Conservation (phyloP, 2,329 filamentous ascomycete genomes). For the Rachicladosporium sp. region DNA sequence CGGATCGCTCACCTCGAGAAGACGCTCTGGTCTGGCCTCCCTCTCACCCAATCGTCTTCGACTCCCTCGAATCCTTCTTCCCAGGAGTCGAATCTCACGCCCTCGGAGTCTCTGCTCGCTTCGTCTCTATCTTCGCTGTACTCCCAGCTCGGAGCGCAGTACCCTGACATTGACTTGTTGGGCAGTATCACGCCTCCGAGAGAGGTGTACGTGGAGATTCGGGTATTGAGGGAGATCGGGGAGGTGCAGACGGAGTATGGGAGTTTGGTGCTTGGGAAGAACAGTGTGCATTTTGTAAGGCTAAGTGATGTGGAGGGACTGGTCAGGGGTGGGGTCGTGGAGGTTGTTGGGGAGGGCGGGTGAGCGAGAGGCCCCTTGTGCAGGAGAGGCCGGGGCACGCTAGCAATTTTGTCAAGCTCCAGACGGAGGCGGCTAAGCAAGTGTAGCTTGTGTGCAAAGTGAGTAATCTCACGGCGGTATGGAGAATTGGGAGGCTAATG, state of each 20-base stretch:
- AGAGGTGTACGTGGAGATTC: constrained; percentile 92
- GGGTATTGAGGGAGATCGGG: constrained; percentile 89
- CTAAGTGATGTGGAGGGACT: constrained; percentile 91
- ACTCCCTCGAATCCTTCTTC: constrained; percentile 41
- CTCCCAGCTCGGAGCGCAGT: constrained; percentile 81
- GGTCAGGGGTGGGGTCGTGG: constrained; percentile 88
- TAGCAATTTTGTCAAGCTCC: too few species aligned
- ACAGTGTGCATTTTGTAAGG: constrained; percentile 94
- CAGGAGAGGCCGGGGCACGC: too few species aligned
- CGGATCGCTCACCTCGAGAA: constrained; percentile 85
- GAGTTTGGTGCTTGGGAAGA: constrained; percentile 93
- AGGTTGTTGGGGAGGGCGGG: constrained; percentile 46
- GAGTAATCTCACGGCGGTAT: too few species aligned
- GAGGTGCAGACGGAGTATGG: constrained; percentile 99
- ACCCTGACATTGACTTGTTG: constrained; percentile 91
- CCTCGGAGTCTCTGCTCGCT: constrained; percentile 15
- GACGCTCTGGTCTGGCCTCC: constrained; percentile 81
- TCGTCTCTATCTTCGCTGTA: constrained; percentile 43
- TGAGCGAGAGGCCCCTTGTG: too few species aligned
- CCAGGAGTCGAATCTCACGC: neutral
- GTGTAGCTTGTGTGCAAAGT: too few species aligned
- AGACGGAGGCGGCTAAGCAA: too few species aligned
- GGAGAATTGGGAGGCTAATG: too few species aligned
- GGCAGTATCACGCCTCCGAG: constrained; percentile 87
- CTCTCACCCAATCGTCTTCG: constrained; percentile 54